Base-by-base conservation (phyloP, 2,329 filamentous ascomycete genomes). In the Cytospora paraplurivora region DNA sequence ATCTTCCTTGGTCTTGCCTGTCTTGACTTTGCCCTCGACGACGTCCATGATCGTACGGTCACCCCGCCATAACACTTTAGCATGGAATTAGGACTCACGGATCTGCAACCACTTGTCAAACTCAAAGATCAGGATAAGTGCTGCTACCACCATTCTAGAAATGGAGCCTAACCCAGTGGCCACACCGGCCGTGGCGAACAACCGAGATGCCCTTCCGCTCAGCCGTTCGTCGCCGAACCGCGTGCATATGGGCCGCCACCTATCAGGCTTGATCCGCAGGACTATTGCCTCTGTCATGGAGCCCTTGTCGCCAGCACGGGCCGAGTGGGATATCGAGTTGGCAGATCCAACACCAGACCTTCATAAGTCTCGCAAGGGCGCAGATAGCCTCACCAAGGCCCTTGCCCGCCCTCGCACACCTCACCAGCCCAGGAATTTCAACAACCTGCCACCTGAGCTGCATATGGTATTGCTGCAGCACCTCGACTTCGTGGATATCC, bases 401-500 rank as follows among this genome's bases (percentile, higher is more conserved):
- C 8, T 21, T 27, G 27, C 37, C 21, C 56, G 49, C 8, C 33
- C 27, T 1, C 58, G 1, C 13, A 54, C 37, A 17, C 44, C 27
- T 1, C 47, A 32, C n/a, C 56, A 64, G 44, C 63, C 64, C 13
- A 27, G 56, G 54, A 67, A 19, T 59, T 66, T 81, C 4, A 68
- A 78, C 41, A 70, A 70, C 33, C 72, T 81, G 0, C 79, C 79
- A 4, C 70, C 71, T 8, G 79, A 81, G 68, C 67, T 82, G 7
- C 77, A 79, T 59, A 69, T 79, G 51, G 69, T 76, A 67, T 73
- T 81, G 49, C 68, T 80, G n/a, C 67, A 69, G 27, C 68, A 76
- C 27, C 76, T 81, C 58, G 72, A 73, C 61, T 79, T 81, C 62
- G 78, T 76, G 47, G 76, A 80, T 67, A 72, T 81, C 19, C 74